Base-by-base conservation (phyloP, 345 rosid species). In the Psidium guajava region DNA sequence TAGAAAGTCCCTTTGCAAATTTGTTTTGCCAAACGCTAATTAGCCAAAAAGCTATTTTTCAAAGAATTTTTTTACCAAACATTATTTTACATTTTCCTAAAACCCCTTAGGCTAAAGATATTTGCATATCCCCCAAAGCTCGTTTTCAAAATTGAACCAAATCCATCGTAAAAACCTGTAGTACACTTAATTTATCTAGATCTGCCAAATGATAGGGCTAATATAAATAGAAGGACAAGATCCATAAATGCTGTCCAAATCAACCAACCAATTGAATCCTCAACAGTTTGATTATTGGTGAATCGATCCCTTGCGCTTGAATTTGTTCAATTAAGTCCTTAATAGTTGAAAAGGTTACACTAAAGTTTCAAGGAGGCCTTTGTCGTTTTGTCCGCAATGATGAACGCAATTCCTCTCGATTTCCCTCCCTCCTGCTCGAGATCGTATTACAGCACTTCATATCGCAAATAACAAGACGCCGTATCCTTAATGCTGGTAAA, bases 191-290 rank as follows among this genome's bases (percentile, higher is more conserved):
- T 32, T 32, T 69, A 36, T 69, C 47, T 32, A 32, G 13, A 69
- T 32, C 6, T 8, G 0, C 47, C 47, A 32, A 32, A 69, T 69
- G 47, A 69, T 4, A 36, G 6, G 77, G 36, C 6, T 28, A 18
- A 64, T 32, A 18, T 32, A 64, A 20, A 69, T 24, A 18, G 11
- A 69, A 69, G 47, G 22, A 69, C 1, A 0, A 36, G 47, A 69
- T 32, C 11, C 9, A 69, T 69, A n/a, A 1, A 2, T 0, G 6
- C 14, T n/a, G 0, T 2, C 42, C 15, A 5, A 0, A 16, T 0
- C 36, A 11, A 28, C 0, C 36, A 11, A 32, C 12, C 24, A 32
- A 32, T 69, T 69, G 3, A 69, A 69, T 64, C 5, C 22, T 61
- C 16, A 16, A 61, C 21, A 28, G 28, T 61, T 61, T 28, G 42